Evolutionary conservation across 2,329 filamentous ascomycete species (phyloP).

Genomic region (Zasmidium citrigriseum): DNA sequence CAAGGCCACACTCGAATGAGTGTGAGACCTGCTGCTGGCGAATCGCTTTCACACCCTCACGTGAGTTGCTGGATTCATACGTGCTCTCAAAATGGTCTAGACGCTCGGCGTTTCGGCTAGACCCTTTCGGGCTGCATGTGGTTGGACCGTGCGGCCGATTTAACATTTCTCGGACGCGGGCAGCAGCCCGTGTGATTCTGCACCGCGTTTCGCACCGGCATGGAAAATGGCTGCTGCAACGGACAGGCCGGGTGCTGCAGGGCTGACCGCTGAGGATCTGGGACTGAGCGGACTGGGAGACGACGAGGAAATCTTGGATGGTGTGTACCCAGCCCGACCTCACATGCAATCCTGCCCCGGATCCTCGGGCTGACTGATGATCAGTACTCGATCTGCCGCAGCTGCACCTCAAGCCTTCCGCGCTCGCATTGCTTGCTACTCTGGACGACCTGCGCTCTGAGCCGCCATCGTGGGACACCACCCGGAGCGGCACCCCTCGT

Average conservation of each 20-base stretch:
- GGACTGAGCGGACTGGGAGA: constrained; percentile 11
- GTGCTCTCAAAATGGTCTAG: background rate
- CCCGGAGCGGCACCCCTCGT: constrained; percentile 26
- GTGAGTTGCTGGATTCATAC: background rate
- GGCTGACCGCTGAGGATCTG: constrained; percentile 13
- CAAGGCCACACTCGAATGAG: constrained; percentile 67
- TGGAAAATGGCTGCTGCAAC: background rate
- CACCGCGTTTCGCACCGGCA: background rate
- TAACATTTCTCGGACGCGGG: background rate
- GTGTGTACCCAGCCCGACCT: constrained; percentile 20
- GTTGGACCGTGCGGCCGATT: background rate
- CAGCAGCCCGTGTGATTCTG: background rate
- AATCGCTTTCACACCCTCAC: background rate
- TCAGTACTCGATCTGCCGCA: constrained; percentile 76
- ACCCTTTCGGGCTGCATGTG: constrained; percentile 4
- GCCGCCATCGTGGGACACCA: constrained; percentile 67
- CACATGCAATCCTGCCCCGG: background rate
- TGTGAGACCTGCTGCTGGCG: background rate
- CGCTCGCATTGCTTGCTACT: constrained; percentile 62
- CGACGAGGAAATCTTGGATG: constrained; percentile 34
- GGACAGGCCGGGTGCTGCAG: constrained; percentile 7
- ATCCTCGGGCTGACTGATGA: background rate
- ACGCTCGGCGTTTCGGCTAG: background rate
- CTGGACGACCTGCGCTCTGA: constrained; percentile 67
- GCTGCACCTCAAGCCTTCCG: constrained; percentile 73